phyloP scores from a whole-genome alignment of 208 protist species.

The Leishmania tropica region DNA sequence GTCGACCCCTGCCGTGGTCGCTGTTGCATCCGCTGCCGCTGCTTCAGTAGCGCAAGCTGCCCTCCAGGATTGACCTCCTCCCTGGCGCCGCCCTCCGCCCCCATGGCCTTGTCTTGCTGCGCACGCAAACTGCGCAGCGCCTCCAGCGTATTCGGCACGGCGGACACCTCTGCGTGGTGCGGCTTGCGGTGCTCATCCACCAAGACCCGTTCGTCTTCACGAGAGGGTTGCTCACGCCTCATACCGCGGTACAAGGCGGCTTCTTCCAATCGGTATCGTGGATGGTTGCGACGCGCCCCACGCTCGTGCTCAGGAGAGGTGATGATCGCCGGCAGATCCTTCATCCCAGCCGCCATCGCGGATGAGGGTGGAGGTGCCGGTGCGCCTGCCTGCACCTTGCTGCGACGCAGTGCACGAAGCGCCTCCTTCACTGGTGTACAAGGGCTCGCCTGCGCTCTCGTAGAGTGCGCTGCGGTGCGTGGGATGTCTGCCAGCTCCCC shows the following conservation, averaged over 20 bases:
- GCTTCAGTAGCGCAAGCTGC: slow-evolving; percentile 68
- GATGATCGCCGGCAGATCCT: slow-evolving; percentile 22
- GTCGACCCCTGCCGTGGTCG: slow-evolving; percentile 2
- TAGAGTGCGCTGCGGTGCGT: background rate
- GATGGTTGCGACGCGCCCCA: slow-evolving; percentile 16
- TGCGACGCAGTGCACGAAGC: slow-evolving; percentile 16
- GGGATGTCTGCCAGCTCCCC: slow-evolving; percentile 19
- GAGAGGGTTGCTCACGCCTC: slow-evolving; percentile 28
- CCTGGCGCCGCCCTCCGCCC: background rate
- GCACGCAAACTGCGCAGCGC: slow-evolving; percentile 52
- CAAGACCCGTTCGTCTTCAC: slow-evolving; percentile 30
- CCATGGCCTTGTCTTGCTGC: slow-evolving; percentile 14
- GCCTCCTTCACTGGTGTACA: slow-evolving; percentile 19
- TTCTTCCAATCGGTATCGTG: slow-evolving; percentile 19
- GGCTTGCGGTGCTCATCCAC: slow-evolving; percentile 19
- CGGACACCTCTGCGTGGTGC: slow-evolving; percentile 16
- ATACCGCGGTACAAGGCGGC: slow-evolving; percentile 38
- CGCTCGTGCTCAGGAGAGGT: slow-evolving; percentile 7
- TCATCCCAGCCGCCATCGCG: slow-evolving; percentile 8
- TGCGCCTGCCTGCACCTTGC: slow-evolving; percentile 8
- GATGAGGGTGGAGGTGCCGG: background rate
- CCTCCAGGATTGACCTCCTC: slow-evolving; percentile 22
- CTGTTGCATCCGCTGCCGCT: slow-evolving; percentile 41
- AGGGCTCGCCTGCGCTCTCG: background rate
- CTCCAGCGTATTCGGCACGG: slow-evolving; percentile 77